Conservation (phyloP, 371 early-diverging fungal genomes). For the Caulochytrium protostelioides region DNA sequence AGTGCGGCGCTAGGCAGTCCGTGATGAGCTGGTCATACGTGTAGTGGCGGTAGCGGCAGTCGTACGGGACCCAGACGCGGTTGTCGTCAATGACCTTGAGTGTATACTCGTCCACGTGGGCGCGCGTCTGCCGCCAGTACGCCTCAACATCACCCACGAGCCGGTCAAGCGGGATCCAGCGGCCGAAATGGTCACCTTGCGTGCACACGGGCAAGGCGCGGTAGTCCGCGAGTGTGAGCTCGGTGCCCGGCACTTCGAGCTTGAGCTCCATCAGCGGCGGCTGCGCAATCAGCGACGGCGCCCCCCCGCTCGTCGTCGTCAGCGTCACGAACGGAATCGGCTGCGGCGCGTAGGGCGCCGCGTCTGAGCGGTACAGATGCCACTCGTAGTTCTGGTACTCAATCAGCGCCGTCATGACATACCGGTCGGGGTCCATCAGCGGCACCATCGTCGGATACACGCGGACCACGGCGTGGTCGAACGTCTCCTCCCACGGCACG, state of each 20-base stretch:
- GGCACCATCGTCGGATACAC: conserved; percentile 22
- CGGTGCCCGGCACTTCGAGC: too few relatives aligned
- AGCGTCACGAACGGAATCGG: conserved; percentile 7
- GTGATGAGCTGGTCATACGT: conserved; percentile 18
- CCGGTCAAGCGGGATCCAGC: conserved; percentile 16
- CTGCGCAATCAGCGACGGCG: conserved; percentile 1
- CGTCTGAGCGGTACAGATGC: conserved; percentile 23
- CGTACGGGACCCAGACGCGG: conserved; percentile 27
- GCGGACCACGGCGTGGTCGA: too few relatives aligned
- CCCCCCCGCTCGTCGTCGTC: conserved; percentile 1
- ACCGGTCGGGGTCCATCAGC: conserved; percentile 16
- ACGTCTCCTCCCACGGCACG: too few relatives aligned
- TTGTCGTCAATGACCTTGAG: too few relatives aligned
- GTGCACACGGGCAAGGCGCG: conserved; percentile 22
- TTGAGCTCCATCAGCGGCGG: too few relatives aligned
- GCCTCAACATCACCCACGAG: conserved; percentile 2
- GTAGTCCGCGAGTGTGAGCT: conserved; percentile 8
- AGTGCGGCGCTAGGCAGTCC: conserved; percentile 13
- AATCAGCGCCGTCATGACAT: conserved; percentile 10
- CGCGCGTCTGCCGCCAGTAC: conserved; percentile 6
- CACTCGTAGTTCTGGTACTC: conserved; percentile 25
- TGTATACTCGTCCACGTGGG: too few relatives aligned
- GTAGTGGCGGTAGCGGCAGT: conserved; percentile 18
- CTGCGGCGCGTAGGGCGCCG: conserved; percentile 16
- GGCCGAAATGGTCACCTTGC: conserved; percentile 14